Base-by-base conservation (phyloP, 140 eudicot species). In the Anethum foeniculum region DNA sequence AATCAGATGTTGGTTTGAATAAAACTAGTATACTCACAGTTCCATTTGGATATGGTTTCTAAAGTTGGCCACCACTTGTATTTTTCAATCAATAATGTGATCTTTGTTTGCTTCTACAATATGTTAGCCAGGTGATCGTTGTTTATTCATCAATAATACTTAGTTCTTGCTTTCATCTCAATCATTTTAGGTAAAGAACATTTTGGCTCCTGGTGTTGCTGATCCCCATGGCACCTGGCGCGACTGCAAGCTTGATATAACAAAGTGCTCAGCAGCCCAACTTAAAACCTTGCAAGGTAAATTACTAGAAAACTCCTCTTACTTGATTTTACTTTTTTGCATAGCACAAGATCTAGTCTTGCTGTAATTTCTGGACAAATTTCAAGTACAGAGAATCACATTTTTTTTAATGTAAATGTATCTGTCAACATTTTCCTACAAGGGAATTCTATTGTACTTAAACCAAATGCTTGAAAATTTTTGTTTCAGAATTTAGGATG, bases 191-290 rank as follows among this genome's bases (percentile, higher is more conserved):
- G 85, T 91, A 56, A 93, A 88, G 88, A 93, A 93, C 78, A 88
- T 91, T 69, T 82, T 93, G 88, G 98, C 97, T 43, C 98, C 98
- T 5, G 92, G 88, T 32, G 95, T 86, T 58, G 93, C 98, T 76
- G 98, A 93, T 86, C 91, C 88, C 34, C 93, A 84, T 71, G 95
- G 95, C 32, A 79, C 82, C 52, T 93, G 95, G 96, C 87, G 83
- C 48, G 81, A 82, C 38, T 93, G 98, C 91, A 89, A 93, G 83
- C 83, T 71, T 19, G 90, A 91, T 56, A 88, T 93, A 62, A 76
- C 46, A n/a, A 89, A 87, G 47, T 93, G 98, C 83, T 89, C 98
- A 13, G 25, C 92, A 21, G 80, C 54, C 15, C 93, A 93, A 83
- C 91, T 93, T 78, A 74, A 84, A 80, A 47, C 79, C 85, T 77